A percentile compares a stretch with the other conserved stretches of the same genome.
Evolutionary conservation across 768 basidiomycete genomes (phyloP).

Genomic region (Rhizopogon salebrosus): DNA sequence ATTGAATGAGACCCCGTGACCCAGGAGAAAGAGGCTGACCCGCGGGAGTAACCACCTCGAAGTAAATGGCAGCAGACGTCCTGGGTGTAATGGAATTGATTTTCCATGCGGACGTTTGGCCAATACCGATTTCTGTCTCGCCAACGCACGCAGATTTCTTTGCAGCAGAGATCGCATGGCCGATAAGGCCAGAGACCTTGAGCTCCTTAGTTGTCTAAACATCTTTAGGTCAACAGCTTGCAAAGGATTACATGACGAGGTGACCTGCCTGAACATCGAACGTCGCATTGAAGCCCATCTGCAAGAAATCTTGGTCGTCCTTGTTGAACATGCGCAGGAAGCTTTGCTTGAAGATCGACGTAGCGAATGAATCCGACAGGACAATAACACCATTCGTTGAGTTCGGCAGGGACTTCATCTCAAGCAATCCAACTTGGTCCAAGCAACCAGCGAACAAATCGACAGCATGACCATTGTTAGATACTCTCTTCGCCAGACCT

Average conservation of each 20-base stretch:
- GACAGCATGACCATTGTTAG: constrained; percentile 91
- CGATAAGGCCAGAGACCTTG: constrained; percentile 96
- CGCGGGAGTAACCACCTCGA: constrained; percentile 96
- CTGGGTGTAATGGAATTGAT: constrained; percentile 85
- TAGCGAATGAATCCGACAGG: constrained; percentile 93
- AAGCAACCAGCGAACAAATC: constrained; percentile 97
- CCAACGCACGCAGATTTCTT: constrained; percentile 97
- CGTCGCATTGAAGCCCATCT: constrained; percentile 99
- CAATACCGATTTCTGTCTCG: constrained; percentile 98
- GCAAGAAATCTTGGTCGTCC: constrained; percentile 85
- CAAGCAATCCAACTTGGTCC: constrained; percentile 94
- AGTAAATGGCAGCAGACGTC: constrained; percentile 89
- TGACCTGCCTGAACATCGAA: constrained; percentile 87
- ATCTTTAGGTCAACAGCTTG: constrained; percentile 1
- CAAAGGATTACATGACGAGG: not conserved
- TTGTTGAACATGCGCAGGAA: constrained; percentile 92
- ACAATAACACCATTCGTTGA: constrained; percentile 97
- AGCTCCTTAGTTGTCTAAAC: constrained; percentile 94
- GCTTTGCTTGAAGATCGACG: constrained; percentile 98
- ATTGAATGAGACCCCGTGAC: constrained; percentile 93
- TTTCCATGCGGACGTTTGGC: constrained; percentile 98
- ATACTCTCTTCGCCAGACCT: constrained; percentile 84
- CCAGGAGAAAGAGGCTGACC: constrained; percentile 88
- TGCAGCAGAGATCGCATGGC: constrained; percentile 94
- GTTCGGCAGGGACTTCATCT: constrained; percentile 96